phyloP scores from a whole-genome alignment of 768 basidiomycete species.

The Lentinula detonsa region DNA sequence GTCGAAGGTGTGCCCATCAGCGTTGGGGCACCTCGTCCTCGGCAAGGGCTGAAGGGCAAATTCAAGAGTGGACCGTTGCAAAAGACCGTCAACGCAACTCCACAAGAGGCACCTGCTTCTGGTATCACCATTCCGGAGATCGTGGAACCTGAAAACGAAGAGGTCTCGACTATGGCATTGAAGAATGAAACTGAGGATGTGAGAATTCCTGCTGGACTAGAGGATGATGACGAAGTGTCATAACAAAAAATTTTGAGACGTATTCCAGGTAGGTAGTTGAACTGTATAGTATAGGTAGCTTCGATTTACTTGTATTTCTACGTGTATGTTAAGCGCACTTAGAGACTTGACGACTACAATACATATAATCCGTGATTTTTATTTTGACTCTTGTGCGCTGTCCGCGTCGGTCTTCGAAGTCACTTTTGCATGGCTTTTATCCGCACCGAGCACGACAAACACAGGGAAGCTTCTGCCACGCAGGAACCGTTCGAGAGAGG shows the following conservation, averaged over 20 bases:
- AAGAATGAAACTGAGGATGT: not conserved
- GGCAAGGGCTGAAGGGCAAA: not conserved
- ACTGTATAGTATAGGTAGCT: not conserved
- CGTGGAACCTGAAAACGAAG: not conserved
- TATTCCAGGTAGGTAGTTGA: not conserved
- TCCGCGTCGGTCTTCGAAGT: too few species aligned
- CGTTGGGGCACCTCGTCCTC: not conserved
- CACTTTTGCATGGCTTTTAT: too few species aligned
- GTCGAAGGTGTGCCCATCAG: not conserved
- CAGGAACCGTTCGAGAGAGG: too few species aligned
- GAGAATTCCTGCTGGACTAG: not conserved
- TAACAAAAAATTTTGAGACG: not conserved
- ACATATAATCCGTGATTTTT: too few species aligned
- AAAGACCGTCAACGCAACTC: not conserved
- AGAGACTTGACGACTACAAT: too few species aligned
- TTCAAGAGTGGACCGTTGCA: slow-evolving; percentile 6
- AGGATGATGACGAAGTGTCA: not conserved
- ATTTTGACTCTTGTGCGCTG: too few species aligned
- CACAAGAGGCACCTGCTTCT: not conserved
- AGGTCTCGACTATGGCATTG: not conserved
- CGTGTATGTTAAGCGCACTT: not conserved
- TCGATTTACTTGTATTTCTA: not conserved
- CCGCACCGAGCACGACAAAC: too few species aligned
- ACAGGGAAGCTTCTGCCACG: too few species aligned
- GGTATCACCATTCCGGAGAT: not conserved